Percentiles rank a stretch among this genome's conserved stretches.
These are phyloP conservation scores for Fusarium verticillioides DNA, from an alignment of 2,329 filamentous ascomycete species.

Conservation along the genomic window DNA sequence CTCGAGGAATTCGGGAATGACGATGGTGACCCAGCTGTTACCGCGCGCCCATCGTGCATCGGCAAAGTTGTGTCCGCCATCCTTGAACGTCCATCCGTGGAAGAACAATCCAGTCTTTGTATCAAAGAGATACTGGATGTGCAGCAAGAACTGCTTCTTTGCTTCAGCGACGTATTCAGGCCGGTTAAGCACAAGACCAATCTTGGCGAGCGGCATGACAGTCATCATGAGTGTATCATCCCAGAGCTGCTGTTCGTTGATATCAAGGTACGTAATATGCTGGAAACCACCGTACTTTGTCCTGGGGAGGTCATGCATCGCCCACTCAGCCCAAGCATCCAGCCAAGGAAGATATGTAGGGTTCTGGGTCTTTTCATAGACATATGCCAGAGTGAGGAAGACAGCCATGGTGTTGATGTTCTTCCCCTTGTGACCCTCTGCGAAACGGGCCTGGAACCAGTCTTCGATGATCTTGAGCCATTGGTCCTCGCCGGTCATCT, in stretches of 20 bases:
- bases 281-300: conserved; percentile 80
- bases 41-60: conserved; percentile 67
- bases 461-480: conserved; percentile 74
- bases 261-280: conserved; percentile 77
- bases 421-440: conserved; percentile 79
- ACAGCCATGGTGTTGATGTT: conserved; percentile 89
- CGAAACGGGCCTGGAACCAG: conserved; percentile 78
- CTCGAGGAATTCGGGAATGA: conserved; percentile 84
- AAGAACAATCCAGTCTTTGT: conserved; percentile 78
- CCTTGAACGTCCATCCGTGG: conserved; percentile 83
- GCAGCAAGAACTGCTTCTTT: conserved; percentile 80
- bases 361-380: conserved; percentile 81
- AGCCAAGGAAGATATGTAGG: conserved; percentile 79
- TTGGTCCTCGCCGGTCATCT: conserved; percentile 70
- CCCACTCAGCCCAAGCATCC: conserved; percentile 85
- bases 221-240: conserved; percentile 93
- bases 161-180: conserved; percentile 82
- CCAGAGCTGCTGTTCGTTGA: conserved; percentile 82
- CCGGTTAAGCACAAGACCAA: conserved; percentile 75
- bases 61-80: conserved; percentile 72
- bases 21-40: conserved; percentile 83
- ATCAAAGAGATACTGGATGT: conserved; percentile 83
- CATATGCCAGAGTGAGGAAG: conserved; percentile 78
- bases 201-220: conserved; percentile 82
- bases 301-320: conserved; percentile 78